Conservation (phyloP, 441 rosid species). For the Arabidopsis hybrid region DNA sequence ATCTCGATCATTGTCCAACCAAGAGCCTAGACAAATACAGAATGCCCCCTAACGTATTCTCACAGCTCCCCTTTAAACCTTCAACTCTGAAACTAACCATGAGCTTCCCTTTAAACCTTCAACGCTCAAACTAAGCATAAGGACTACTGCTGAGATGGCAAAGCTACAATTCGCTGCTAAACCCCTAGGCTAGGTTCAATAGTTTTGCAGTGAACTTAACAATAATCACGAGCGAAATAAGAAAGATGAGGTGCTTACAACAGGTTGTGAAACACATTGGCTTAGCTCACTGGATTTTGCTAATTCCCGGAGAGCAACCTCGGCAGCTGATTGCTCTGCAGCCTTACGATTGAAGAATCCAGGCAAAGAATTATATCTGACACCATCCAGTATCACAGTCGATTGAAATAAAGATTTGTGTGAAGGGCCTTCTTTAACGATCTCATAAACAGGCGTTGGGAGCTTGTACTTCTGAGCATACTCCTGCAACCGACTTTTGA, state of each 20-base stretch:
- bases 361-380: conserved; percentile 73
- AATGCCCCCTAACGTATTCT: background rate
- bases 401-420: conserved; percentile 82
- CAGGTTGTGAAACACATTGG: conserved; percentile 69
- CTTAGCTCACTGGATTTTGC: conserved; percentile 63
- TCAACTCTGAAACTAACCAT: conserved; percentile 9
- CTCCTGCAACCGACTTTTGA: conserved; percentile 90
- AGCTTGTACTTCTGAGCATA: conserved; percentile 76
- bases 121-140: background rate
- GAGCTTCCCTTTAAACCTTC: background rate
- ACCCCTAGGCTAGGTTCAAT: conserved; percentile 10
- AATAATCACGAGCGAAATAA: background rate
- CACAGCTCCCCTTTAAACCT: conserved; percentile 6
- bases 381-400: conserved; percentile 67
- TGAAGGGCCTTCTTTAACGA: conserved; percentile 84
- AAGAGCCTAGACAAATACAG: conserved; percentile 6
- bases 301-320: conserved; percentile 81
- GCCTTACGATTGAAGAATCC: conserved; percentile 92
- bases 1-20: background rate
- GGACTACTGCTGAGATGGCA: background rate
- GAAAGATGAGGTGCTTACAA: conserved; percentile 60
- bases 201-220: background rate
- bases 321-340: conserved; percentile 97
- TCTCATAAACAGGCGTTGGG: conserved; percentile 81
- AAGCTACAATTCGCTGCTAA: conserved; percentile 21